Evolutionary conservation across 805 yeast genomes (phyloP), one percentile per base, ranked within the genome.

Genomic region (Metschnikowia matae): DNA sequence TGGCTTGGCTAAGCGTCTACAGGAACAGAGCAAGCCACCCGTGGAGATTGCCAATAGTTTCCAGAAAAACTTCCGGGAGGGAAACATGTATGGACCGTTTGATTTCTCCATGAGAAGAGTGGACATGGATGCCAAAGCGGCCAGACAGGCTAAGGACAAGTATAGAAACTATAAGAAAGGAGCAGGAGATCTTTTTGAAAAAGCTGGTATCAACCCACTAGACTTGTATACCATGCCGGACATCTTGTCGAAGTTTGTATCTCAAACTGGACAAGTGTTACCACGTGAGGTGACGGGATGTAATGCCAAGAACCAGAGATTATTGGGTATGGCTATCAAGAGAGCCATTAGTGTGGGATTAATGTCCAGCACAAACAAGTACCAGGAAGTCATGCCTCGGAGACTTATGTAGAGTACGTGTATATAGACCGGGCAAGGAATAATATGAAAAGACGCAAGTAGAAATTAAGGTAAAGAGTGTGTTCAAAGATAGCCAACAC

Each of bases 331-430:
- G 59, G 95, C 96, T 15, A 78, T 90, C 42, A 83, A 87, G 63
- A 78, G 96, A 58, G 84, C 91, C 14, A 81, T 92, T 63, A 83
- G 86, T 3, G 82, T 85, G 48, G 97, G 97, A 0, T 74, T 89
- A 53, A 71, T 90, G 64, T 83, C 94, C 40, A 74, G 83, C 53
- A 85, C 84, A n/a, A 90, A 87, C 61, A 81, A 74, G 62, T 85
- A 83, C 62, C 71, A 77, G 32, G 64, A 78, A 34, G 71, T 66
- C 59, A 65, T 76, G 58, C 79, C 80, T 21, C 48, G 57, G 48
- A 65, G 77, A 58, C 63, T 65, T 54, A 58, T 73, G 59, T 72
- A 63, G 10, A n/a, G 14, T 26, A 36, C 17, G 10, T 51, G 53
- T 48, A 48, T 37, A 34, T 41, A 54, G 51, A 15, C 3, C 38